These are phyloP conservation scores for Cystofilobasidium bisporidii DNA, from an alignment of 768 basidiomycete species.

Conservation along the genomic window DNA sequence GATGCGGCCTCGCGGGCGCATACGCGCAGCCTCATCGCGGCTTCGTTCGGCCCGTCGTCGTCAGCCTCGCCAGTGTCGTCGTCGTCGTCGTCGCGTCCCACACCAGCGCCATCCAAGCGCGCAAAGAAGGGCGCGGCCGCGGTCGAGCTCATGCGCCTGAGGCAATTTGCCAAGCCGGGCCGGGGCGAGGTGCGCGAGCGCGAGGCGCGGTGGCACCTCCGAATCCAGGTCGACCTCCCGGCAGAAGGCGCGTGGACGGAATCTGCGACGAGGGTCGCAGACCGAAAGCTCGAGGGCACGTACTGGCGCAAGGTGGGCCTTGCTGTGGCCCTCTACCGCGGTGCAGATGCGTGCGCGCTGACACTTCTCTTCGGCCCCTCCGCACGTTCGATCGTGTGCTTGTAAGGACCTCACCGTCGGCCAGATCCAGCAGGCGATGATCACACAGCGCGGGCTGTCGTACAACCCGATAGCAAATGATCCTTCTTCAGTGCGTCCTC, in stretches of 20 bases:
- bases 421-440: background rate
- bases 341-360: no score
- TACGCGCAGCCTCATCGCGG: background rate
- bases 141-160: constrained; percentile 9
- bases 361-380: no score
- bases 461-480: constrained; percentile 3
- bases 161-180: constrained; percentile 10
- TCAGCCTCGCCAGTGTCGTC: background rate
- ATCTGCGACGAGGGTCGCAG: background rate
- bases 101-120: background rate
- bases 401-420: constrained; percentile 12
- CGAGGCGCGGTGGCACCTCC: constrained; percentile 12
- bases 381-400: background rate
- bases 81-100: background rate
- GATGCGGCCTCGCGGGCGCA: background rate
- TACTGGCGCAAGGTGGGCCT: constrained; percentile 7
- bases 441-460: background rate
- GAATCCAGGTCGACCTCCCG: constrained; percentile 3
- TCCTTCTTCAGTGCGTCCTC: background rate
- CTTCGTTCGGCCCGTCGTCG: background rate
- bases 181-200: constrained; percentile 5
- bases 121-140: constrained; percentile 1
- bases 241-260: background rate
- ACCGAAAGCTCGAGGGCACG: constrained; percentile 11
- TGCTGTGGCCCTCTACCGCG: background rate